phyloP scores from a whole-genome alignment of 2,329 filamentous ascomycete genomes.

The Emergomyces pasteurianus region DNA sequence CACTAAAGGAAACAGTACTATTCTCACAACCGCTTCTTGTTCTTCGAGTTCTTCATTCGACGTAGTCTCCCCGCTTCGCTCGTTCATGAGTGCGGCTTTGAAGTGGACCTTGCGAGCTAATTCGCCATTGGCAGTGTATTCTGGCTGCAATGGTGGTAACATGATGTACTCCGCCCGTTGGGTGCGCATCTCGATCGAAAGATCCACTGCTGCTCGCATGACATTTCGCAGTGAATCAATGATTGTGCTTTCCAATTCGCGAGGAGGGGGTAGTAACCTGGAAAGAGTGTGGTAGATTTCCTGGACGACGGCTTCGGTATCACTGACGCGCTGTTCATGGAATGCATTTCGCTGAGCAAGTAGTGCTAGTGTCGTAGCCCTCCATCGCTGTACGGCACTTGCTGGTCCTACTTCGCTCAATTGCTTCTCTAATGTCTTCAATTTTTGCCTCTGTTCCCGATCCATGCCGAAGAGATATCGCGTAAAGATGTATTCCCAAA shows the following conservation, averaged over 20 bases:
- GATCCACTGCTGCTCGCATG: conserved; percentile 73
- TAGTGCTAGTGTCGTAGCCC: conserved; percentile 84
- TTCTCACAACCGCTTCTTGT: conserved; percentile 65
- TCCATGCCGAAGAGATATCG: conserved; percentile 98
- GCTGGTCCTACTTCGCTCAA: conserved; percentile 76
- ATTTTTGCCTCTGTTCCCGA: conserved; percentile 89
- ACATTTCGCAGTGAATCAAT: conserved; percentile 77
- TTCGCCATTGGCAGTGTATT: conserved; percentile 89
- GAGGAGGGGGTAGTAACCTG: conserved; percentile 74
- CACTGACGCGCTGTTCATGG: conserved; percentile 66
- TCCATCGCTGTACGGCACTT: conserved; percentile 91
- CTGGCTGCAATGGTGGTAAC: conserved; percentile 86
- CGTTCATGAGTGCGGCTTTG: conserved; percentile 90
- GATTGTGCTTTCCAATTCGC: conserved; percentile 67
- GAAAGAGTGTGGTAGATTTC: conserved; percentile 77
- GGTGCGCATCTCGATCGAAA: conserved; percentile 94
- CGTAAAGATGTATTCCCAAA: conserved; percentile 98
- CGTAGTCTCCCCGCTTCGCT: conserved; percentile 59
- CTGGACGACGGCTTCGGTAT: conserved; percentile 91
- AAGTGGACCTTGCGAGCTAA: conserved; percentile 78
- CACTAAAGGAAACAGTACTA: conserved; percentile 91
- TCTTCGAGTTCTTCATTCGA: conserved; percentile 73
- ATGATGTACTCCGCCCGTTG: conserved; percentile 97
- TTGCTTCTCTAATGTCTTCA: conserved; percentile 89
- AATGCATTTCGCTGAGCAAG: conserved; percentile 73